These are phyloP conservation scores for Hypericum androsaemum DNA, from an alignment of 345 rosid genomes.

Conservation along the genomic window DNA sequence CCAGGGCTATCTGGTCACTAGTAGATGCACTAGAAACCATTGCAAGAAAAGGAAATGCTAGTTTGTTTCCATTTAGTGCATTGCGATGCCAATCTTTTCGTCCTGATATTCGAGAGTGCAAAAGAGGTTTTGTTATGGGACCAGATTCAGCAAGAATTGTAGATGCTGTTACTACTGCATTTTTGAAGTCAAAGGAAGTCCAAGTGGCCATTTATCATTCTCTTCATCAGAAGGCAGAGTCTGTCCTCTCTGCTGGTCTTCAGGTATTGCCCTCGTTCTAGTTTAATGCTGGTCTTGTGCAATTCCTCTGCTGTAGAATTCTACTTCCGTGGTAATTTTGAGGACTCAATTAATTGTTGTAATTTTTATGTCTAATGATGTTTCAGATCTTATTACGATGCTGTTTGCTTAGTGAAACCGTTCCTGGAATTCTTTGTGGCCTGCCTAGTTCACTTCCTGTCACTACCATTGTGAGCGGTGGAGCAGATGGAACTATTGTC, in stretches of 20 bases:
- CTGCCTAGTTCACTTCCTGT: constrained; percentile 80
- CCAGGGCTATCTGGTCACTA: constrained; percentile 70
- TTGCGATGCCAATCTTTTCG: constrained; percentile 35
- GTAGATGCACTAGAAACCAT: constrained; percentile 55
- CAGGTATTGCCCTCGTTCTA: constrained; percentile 46
- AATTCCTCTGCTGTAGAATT: neutral
- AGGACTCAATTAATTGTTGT: neutral
- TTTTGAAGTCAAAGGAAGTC: constrained; percentile 69
- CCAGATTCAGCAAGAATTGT: constrained; percentile 52
- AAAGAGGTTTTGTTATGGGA: constrained; percentile 41
- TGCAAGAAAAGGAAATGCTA: constrained; percentile 34
- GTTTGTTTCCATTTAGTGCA: constrained; percentile 62
- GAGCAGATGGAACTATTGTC: constrained; percentile 84
- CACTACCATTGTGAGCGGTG: constrained; percentile 80
- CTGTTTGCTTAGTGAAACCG: constrained; percentile 65
- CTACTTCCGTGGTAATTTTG: neutral
- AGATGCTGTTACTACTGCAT: constrained; percentile 59
- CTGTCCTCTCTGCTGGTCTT: constrained; percentile 47
- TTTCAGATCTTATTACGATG: constrained; percentile 84
- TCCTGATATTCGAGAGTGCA: constrained; percentile 52
- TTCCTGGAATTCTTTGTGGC: constrained; percentile 80
- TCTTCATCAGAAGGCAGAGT: constrained; percentile 71
- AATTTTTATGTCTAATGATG: constrained; percentile 10
- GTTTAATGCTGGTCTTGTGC: neutral
- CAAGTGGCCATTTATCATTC: constrained; percentile 68